Base-by-base conservation (phyloP, 176 grass and related monocot species). In the Elymus sibiricus region DNA sequence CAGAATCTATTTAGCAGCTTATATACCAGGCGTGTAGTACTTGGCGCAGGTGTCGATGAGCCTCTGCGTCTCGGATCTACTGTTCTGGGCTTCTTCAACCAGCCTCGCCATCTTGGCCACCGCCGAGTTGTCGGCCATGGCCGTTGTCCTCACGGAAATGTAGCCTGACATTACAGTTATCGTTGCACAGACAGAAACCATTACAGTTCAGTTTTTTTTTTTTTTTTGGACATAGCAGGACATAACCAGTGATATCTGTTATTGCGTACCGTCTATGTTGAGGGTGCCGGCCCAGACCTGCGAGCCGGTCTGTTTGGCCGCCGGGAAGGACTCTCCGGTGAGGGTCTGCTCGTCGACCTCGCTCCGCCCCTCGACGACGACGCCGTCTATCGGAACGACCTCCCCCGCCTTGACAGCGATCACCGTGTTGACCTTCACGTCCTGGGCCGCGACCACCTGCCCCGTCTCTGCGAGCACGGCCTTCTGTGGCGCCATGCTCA, bases 1-100 rank as follows among this genome's bases (percentile, higher is more conserved):
- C 49, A 17, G 16, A 53, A 7, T 53, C 49, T 53, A 2, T 53
- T 3, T 58, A 58, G 55, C 21, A 22, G 19, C 19, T 84, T 87
- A 51, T 17, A 17, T 51, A 99, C 97, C 90, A 0, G 97, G 94
- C 3, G 97, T 99, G 79, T 96, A 96, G 78, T 97, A 99, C 86
- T 94, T 99, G 39, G 94, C 87, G 35, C 92, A 96, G 26, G 89
- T 91, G 66, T 97, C 97, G 32, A 99, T 99, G 51, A 94, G 78
- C 84, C 84, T 92, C 83, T 99, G 92, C 11, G 94, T 91, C 21
- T 58, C 70, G 12, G 97, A 99, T 78, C 94, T 86, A 37, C 79
- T 96, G 84, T 91, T 99, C 56, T 99, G 97, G 24, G 97, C 94
- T 93, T 99, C 97, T 88, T 96, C 97, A 25, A 96, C 97, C 15